Evolutionary conservation across 768 basidiomycete genomes (phyloP).

Genomic region (Saitozyma podzolica): DNA sequence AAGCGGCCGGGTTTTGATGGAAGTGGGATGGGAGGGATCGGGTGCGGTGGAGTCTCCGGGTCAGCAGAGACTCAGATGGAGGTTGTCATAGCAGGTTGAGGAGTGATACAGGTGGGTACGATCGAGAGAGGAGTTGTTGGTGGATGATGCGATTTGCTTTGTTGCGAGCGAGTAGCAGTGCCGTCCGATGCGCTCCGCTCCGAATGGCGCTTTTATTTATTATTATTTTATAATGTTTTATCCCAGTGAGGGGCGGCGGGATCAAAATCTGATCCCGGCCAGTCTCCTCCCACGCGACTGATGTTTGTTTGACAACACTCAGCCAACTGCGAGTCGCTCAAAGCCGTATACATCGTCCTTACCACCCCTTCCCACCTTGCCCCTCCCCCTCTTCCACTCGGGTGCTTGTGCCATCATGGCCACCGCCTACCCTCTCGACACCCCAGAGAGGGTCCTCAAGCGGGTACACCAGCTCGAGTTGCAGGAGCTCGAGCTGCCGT

Average conservation of each 20-base stretch:
- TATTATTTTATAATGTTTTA: background rate
- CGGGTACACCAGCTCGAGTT: slow-evolving; percentile 35
- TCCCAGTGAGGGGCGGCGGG: background rate
- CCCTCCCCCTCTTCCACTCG: background rate
- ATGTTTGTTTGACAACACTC: slow-evolving; percentile 4
- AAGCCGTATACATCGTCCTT: no score
- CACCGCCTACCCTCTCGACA: slow-evolving; percentile 22
- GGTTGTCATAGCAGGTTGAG: background rate
- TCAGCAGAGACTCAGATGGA: background rate
- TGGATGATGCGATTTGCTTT: background rate
- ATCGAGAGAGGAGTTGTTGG: background rate
- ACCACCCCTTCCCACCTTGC: no score
- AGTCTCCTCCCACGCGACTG: slow-evolving; percentile 14
- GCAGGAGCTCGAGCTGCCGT: slow-evolving; percentile 41
- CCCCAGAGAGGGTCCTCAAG: slow-evolving; percentile 38
- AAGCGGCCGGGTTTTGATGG: no score
- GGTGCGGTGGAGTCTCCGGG: no score
- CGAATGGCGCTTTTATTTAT: background rate
- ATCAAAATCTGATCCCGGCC: background rate
- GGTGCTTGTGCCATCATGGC: slow-evolving; percentile 16
- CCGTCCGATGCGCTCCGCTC: no score
- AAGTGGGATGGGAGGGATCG: no score
- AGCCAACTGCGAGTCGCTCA: no score
- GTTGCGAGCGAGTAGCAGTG: background rate
- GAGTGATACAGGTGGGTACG: background rate